These are phyloP conservation scores for Aspergillus persii DNA, from an alignment of 2,329 filamentous ascomycete genomes.

Conservation along the genomic window DNA sequence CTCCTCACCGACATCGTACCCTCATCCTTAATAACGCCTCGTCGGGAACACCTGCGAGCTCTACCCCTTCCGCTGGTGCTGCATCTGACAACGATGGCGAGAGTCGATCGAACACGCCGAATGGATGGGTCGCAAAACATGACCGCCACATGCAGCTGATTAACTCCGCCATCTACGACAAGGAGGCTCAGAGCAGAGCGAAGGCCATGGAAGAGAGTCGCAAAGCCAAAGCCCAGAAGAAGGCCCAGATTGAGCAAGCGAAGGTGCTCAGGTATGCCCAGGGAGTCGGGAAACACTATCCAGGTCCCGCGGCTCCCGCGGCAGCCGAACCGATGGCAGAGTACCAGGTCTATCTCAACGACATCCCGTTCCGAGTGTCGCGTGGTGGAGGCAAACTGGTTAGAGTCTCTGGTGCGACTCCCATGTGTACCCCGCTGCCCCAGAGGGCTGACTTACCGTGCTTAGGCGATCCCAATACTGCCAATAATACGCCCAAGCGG, in stretches of 20 bases:
- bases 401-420: slow-evolving; percentile 64
- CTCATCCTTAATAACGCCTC: slow-evolving; percentile 61
- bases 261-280: slow-evolving; percentile 43
- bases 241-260: slow-evolving; percentile 52
- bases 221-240: slow-evolving; percentile 50
- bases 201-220: slow-evolving; percentile 71
- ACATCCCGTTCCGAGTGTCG: slow-evolving; percentile 69
- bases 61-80: slow-evolving; percentile 24
- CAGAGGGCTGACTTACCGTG: slow-evolving; percentile 46
- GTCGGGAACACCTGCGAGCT: slow-evolving; percentile 21
- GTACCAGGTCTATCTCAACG: slow-evolving; percentile 68
- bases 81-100: slow-evolving; percentile 30
- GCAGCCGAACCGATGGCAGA: slow-evolving; percentile 35
- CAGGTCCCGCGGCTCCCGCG: slow-evolving; percentile 19
- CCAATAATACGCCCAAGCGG: slow-evolving; percentile 70
- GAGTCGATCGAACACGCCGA: slow-evolving; percentile 26
- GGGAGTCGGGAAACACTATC: slow-evolving; percentile 23
- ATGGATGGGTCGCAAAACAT: slow-evolving; percentile 67
- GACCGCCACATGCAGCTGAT: slow-evolving; percentile 81
- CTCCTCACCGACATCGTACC: slow-evolving; percentile 56
- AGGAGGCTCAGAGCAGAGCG: slow-evolving; percentile 65
- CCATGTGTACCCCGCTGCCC: slow-evolving; percentile 4
- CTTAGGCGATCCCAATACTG: slow-evolving; percentile 57
- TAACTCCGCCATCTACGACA: slow-evolving; percentile 74
- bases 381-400: slow-evolving; percentile 81